Evolutionary conservation across 2,329 filamentous ascomycete species (phyloP).

Genomic region (Hypoxylon sp.): DNA sequence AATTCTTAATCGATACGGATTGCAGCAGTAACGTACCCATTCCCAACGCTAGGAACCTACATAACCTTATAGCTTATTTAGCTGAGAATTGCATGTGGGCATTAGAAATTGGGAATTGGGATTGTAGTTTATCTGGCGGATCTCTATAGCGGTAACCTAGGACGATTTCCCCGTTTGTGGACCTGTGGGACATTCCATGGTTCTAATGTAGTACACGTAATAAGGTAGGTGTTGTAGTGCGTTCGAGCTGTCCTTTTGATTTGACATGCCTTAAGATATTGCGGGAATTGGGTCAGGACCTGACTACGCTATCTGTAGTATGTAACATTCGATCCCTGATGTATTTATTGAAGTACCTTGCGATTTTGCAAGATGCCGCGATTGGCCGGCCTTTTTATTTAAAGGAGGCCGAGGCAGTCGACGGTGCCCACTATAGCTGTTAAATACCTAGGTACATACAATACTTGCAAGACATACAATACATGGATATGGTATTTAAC

Average conservation of each 20-base stretch:
- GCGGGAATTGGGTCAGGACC: slow-evolving; percentile 21
- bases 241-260: slow-evolving; percentile 14
- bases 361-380: slow-evolving; percentile 35
- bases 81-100: slow-evolving; percentile 14
- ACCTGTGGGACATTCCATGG: slow-evolving; percentile 34
- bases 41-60: slow-evolving; percentile 20
- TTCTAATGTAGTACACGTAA: slow-evolving; percentile 37
- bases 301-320: slow-evolving; percentile 11
- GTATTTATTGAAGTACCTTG: slow-evolving; percentile 6
- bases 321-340: slow-evolving; percentile 32
- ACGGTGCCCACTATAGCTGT: slow-evolving; percentile 23
- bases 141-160: slow-evolving; percentile 41
- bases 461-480: slow-evolving; percentile 11
- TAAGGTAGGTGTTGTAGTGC: slow-evolving; percentile 16
- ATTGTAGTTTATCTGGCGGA: slow-evolving; percentile 40
- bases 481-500: slow-evolving; percentile 8
- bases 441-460: slow-evolving; percentile 8
- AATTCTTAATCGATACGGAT: slow-evolving; percentile 11
- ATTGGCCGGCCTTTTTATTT: slow-evolving; percentile 38
- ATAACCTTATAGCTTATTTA: slow-evolving; percentile 22
- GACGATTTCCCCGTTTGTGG: slow-evolving; percentile 41
- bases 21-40: neutral
- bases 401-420: slow-evolving; percentile 20
- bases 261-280: slow-evolving; percentile 16
- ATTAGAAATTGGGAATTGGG: slow-evolving; percentile 4